Evolutionary conservation across 2,329 filamentous ascomycete species (phyloP).

Genomic region (Fusarium setosum): DNA sequence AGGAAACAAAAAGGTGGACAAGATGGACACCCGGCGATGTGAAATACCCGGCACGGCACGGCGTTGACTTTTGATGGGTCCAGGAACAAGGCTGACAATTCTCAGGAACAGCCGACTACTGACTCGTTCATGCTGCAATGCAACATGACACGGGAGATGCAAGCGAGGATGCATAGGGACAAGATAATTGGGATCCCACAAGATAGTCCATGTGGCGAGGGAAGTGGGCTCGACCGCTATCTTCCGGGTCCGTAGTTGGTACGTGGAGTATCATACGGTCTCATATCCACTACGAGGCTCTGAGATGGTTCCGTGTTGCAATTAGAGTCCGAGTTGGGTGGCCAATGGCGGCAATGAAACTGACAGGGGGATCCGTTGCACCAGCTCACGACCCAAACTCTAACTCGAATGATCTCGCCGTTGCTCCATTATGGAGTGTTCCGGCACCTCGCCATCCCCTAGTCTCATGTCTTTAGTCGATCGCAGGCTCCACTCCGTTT

Average conservation of each 20-base stretch:
- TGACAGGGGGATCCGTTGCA: no score
- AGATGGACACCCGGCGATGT: neutral
- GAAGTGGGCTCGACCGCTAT: neutral
- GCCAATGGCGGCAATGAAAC: no score
- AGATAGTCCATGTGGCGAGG: neutral
- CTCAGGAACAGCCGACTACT: neutral
- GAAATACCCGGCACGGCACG: neutral
- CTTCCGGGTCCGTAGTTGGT: no score
- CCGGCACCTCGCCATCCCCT: neutral
- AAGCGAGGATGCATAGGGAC: neutral
- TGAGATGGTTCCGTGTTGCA: no score
- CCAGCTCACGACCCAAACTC: neutral
- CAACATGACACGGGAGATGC: neutral
- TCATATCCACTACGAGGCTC: no score
- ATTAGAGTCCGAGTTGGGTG: no score
- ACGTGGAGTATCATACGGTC: no score
- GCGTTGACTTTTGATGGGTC: neutral
- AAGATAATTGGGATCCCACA: conserved; percentile 1
- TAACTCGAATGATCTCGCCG: neutral
- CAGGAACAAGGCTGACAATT: neutral
- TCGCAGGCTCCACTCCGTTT: no score
- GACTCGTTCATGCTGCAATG: neutral
- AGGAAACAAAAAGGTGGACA: neutral
- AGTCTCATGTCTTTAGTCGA: no score
- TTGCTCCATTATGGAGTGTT: neutral